phyloP scores from a whole-genome alignment of 805 yeast species.

The Lachancea lanzarotensis region DNA sequence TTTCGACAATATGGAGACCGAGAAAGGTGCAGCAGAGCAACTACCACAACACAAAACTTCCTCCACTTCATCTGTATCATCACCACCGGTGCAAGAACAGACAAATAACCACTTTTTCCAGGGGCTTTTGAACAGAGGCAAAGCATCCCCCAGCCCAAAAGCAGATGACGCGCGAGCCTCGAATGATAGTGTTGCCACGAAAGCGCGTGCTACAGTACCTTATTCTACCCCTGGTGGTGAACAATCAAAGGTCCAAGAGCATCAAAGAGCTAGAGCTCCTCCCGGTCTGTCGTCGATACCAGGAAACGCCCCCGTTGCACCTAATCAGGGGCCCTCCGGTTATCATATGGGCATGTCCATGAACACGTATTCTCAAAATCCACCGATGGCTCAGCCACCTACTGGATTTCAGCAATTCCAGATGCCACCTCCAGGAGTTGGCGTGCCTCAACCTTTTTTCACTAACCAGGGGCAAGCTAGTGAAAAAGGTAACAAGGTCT shows the following conservation, averaged over 20 bases:
- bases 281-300: conserved; percentile 7
- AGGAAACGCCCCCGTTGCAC: neutral
- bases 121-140: conserved; percentile 26
- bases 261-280: conserved; percentile 3
- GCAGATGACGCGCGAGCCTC: neutral
- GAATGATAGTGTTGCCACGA: neutral
- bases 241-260: neutral
- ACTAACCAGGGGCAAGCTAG: conserved; percentile 2
- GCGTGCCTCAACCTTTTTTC: conserved; percentile 7
- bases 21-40: conserved; percentile 1
- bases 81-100: conserved; percentile 12
- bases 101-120: conserved; percentile 28
- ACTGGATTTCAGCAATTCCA: conserved; percentile 15
- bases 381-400: conserved; percentile 12
- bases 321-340: conserved; percentile 9
- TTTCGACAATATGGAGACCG: conserved; percentile 17
- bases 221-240: conserved; percentile 10
- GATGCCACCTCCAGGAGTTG: conserved; percentile 14
- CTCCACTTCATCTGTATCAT: neutral
- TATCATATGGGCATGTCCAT: conserved; percentile 22
- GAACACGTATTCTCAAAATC: conserved; percentile 14
- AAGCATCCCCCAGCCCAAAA: conserved; percentile 8
- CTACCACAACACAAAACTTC: conserved; percentile 1
- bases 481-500: conserved; percentile 3
- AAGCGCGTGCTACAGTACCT: conserved; percentile 6